Evolutionary conservation across 345 rosid genomes (phyloP).

Genomic region (Noccaea caerulescens): DNA sequence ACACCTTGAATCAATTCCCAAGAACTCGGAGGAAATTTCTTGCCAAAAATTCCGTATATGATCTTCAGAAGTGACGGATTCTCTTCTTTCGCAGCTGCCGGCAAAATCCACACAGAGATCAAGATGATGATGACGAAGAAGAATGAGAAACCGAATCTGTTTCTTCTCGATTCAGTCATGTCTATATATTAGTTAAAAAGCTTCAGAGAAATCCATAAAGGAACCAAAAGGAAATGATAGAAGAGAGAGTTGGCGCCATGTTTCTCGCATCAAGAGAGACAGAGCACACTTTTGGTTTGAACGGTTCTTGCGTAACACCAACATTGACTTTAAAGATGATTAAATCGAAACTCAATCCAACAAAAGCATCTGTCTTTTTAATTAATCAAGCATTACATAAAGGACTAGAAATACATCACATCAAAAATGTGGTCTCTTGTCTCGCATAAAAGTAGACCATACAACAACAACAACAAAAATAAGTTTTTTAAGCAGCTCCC

Average conservation of each 20-base stretch:
- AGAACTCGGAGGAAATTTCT: conserved; percentile 52
- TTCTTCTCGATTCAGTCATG: conserved; percentile 43
- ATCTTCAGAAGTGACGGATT: conserved; percentile 47
- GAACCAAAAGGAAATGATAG: conserved; percentile 1
- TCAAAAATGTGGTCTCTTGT: background rate
- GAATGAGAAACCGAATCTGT: conserved; percentile 6
- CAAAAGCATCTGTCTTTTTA: background rate
- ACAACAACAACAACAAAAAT: background rate
- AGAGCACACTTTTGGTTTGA: conserved; percentile 19
- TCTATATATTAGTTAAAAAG: background rate
- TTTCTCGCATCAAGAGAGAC: conserved; percentile 28
- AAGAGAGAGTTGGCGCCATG: conserved; percentile 38
- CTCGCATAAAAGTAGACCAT: background rate
- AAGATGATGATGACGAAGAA: conserved; percentile 37
- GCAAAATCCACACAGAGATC: conserved; percentile 22
- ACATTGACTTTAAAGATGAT: conserved; percentile 17
- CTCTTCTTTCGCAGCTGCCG: conserved; percentile 35
- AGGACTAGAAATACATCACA: background rate
- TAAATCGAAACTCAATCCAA: background rate
- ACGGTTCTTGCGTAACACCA: conserved; percentile 33
- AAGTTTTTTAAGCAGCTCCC: conserved; percentile 55
- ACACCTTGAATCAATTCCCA: conserved; percentile 63
- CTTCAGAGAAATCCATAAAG: conserved; percentile 6
- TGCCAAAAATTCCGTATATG: conserved; percentile 40
- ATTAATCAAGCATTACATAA: conserved; percentile 17